Base-by-base conservation (phyloP, 257 asterid species). In the Schizonepeta tenuifolia region DNA sequence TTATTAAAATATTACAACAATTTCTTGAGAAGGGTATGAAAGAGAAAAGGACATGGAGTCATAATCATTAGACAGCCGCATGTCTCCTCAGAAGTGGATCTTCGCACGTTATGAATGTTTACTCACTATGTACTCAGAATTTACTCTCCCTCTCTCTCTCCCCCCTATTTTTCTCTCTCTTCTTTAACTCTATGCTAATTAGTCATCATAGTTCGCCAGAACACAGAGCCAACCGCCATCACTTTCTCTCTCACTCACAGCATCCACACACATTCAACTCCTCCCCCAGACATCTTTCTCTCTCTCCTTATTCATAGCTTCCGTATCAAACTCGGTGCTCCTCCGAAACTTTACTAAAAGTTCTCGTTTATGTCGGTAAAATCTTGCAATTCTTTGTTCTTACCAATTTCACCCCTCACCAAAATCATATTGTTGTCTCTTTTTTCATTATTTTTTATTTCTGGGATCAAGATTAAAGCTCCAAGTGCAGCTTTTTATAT, bases 71-170 rank as follows among this genome's bases (percentile, higher is more conserved):
- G 77, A 76, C 80, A 75, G 86, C 86, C 84, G 77, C 81, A 75
- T 88, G 97, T 90, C 95, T 87, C 95, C 96, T 82, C 88, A 12
- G 83, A 83, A 89, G 93, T 84, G 89, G 96, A 84, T 88, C 93
- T 88, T 86, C 97, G 79, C 96, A 93, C 91, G 98, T 87, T 93
- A 82, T 82, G 81, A 83, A 78, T 88, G 87, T 83, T 75, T 55
- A 74, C 86, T 67, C 81, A 17, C 81, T 77, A 53, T 79, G 67
- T 71, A 75, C 35, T 31, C 21, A 33, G 33, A 55, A 24, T 41
- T 47, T 43, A 15, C 67, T 8, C 63, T 14, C 61, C 5, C 70
- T 43, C 76, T 15, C 74, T 22, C 65, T 49, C 36, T 51, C 56
- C n/a, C 46, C 54, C 78, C 8, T 24, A n/a, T 57, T 21, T 53